Base-by-base conservation (phyloP, 805 yeast genomes). In the Lachancea meyersii region DNA sequence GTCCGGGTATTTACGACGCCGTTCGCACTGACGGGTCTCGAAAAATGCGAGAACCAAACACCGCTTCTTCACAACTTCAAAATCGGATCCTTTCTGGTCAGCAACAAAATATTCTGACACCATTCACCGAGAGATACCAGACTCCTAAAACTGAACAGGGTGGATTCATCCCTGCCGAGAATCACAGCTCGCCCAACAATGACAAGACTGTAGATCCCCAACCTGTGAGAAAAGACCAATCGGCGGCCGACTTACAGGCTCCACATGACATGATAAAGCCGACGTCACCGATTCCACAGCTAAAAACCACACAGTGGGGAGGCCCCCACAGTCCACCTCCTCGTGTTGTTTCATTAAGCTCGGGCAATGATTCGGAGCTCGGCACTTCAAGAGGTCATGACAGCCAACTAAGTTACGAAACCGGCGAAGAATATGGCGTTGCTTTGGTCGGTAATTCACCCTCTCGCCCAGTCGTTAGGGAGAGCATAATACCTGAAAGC, bases 1-100 rank as follows among this genome's bases (percentile, higher is more conserved):
- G 70, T 20, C 65, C 73, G 1, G 70, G 67, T 1, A 54, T 69
- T 27, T 59, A 51, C 63, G 61, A 66, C 60, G 48, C 70, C 53
- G 60, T 70, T 52, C 56, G 67, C 58, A 40, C 46, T 16, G 44
- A 51, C 41, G 41, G 40, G 22, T 44, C 44, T 21, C 40, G 50
- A 38, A 48, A 47, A 10, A 31, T 39, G 17, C 40, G 48, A 31
- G 38, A 43, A 36, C 47, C 52, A 6, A 50, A 54, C 11, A 31
- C 43, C 5, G 34, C 32, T 10, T 35, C 36, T n/a, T 40, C 45
- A 19, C 44, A 42, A 11, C 32, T 22, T n/a, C 22, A 19, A 7
- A 30, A 23, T 20, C 34, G 38, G 3, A 26, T n/a, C 17, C 10
- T 14, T 8, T 43, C 49, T 9, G 37, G 23, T 14, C 48, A 45